Evolutionary conservation across 2,329 filamentous ascomycete genomes (phyloP), one percentile per base, ranked within the genome.

Genomic region (Penicillium griseofulvum): DNA sequence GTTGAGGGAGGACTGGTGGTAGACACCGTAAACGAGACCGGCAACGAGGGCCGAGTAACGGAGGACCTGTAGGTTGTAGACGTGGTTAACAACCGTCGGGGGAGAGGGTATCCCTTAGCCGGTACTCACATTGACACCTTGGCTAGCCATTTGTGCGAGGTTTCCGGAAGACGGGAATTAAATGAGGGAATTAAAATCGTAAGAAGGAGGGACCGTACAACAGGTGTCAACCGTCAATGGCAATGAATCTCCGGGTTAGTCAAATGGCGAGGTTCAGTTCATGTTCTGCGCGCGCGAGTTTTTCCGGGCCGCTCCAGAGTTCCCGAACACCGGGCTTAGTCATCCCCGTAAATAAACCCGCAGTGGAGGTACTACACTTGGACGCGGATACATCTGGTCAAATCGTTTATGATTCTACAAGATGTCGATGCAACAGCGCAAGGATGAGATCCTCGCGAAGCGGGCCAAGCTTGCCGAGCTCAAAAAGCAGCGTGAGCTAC

Each of bases 391-490:
- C 49, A 52, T 52, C 38, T 54, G n/a, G 42, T 54, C 39, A 45
- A 44, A 45, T 14, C n/a, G 16, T 24, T 34, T 36, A 51, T 49
- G 43, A 54, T 57, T 50, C 28, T 36, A 14, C 57, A 65, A 51
- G 54, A 73, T 71, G 67, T 68, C 69, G 45, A 71, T 73, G 78
- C 87, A 86, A 73, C 80, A 92, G 81, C 88, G 92, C 68, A 89
- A 91, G 80, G 91, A 96, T 80, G 94, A 99, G 80, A 96, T 99
- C 65, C 81, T 94, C 67, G 92, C 91, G 65, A 99, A 99, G 80
- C 93, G 90, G 81, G 93, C 92, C 60, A 97, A 94, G 81, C 90
- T 99, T 68, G 92, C 90, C 47, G 94, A 97, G 82, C 83, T 99
- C 63, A 97, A 96, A 79, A 86, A 90, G 59, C 91, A 97, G 78